phyloP scores from a whole-genome alignment of 2,329 filamentous ascomycete genomes.

The Pseudovirgaria hyperparasitica region DNA sequence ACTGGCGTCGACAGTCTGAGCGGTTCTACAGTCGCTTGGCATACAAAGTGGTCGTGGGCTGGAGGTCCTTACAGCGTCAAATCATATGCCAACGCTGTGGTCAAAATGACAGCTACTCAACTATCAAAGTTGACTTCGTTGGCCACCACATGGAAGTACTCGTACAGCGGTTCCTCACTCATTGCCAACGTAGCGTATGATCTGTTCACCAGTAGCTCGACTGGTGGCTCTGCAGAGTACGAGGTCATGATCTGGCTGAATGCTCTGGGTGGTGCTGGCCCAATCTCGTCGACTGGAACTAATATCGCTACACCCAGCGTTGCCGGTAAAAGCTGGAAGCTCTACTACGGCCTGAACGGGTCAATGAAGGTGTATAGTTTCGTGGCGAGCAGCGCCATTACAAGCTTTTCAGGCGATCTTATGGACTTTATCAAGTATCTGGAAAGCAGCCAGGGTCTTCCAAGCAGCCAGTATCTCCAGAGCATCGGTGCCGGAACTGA shows the following conservation, averaged over 20 bases:
- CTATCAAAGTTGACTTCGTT: constrained; percentile 28
- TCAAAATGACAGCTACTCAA: constrained; percentile 18
- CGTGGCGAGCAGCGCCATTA: constrained; percentile 35
- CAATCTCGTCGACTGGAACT: constrained; percentile 44
- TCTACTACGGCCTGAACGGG: constrained; percentile 50
- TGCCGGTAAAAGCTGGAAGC: constrained; percentile 41
- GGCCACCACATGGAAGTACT: constrained; percentile 33
- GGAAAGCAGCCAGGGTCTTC: constrained; percentile 33
- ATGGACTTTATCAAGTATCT: constrained; percentile 46
- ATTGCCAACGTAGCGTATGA: constrained; percentile 50
- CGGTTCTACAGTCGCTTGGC: constrained; percentile 28
- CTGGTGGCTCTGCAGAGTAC: constrained; percentile 36
- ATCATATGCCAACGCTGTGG: constrained; percentile 31
- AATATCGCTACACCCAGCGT: constrained; percentile 42
- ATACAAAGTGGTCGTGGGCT: constrained; percentile 31
- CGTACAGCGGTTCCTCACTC: constrained; percentile 35
- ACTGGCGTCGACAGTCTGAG: constrained; percentile 27
- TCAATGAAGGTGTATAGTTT: constrained; percentile 50
- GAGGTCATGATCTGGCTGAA: constrained; percentile 57
- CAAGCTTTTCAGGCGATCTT: constrained; percentile 44
- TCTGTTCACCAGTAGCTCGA: constrained; percentile 42
- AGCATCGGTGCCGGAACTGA: constrained; percentile 44
- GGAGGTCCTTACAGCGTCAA: constrained; percentile 27
- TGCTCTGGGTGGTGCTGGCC: constrained; percentile 43
- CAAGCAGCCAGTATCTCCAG: constrained; percentile 39